Conservation (phyloP, 306 rosid genomes). For the Macrotyloma uniflorum region DNA sequence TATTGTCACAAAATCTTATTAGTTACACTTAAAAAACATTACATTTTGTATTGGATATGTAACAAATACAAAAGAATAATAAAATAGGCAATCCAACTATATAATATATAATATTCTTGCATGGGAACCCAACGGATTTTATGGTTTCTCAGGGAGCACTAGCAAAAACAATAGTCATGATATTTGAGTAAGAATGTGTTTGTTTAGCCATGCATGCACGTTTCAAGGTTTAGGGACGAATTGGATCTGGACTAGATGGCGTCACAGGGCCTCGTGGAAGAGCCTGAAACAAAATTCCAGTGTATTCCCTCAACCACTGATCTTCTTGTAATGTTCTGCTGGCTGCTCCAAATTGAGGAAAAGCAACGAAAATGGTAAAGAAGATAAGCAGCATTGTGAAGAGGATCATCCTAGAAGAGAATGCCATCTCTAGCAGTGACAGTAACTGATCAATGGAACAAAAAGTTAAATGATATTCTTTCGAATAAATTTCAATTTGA, state of each 20-base stretch:
- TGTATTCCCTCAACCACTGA: conserved; percentile 39
- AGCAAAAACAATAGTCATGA: background rate
- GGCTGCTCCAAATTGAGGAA: conserved; percentile 35
- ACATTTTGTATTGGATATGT: background rate
- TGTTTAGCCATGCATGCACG: background rate
- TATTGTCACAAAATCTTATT: background rate
- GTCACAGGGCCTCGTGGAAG: conserved; percentile 36
- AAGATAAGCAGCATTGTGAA: conserved; percentile 33
- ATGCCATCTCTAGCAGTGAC: background rate
- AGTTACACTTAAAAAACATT: background rate
- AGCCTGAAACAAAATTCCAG: conserved; percentile 36
- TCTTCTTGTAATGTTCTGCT: conserved; percentile 38
- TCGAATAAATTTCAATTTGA: background rate
- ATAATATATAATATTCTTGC: background rate
- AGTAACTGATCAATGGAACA: background rate
- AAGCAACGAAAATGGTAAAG: conserved; percentile 35
- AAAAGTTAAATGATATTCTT: conserved; percentile 31
- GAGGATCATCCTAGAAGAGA: background rate
- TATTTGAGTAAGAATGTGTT: background rate
- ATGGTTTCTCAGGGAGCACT: background rate
- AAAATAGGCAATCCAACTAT: background rate
- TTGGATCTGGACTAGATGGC: conserved; percentile 28
- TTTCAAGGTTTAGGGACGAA: background rate
- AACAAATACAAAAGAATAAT: background rate
- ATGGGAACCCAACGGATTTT: background rate